A percentile compares a stretch with the other conserved stretches of the same genome.
Evolutionary conservation across 805 yeast genomes (phyloP).

Genomic region (Yamadazyma scolyti): DNA sequence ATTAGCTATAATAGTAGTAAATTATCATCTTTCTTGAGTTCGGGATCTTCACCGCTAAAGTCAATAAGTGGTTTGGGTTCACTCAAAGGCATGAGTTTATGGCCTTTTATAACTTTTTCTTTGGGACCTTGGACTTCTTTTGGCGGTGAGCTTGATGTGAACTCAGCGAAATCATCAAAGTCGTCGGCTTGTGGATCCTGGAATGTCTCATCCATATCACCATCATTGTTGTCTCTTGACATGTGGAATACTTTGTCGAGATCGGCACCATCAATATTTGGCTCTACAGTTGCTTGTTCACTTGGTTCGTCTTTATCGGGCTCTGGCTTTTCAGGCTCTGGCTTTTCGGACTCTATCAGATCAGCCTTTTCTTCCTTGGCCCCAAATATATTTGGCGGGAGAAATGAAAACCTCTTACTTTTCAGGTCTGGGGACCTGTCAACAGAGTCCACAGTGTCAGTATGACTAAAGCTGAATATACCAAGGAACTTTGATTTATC

Average conservation of each 20-base stretch:
- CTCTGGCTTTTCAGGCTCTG: too few relatives aligned
- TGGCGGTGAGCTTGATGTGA: constrained; percentile 14
- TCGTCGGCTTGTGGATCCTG: too few relatives aligned
- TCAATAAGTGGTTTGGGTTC: constrained; percentile 14
- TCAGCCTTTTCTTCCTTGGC: constrained; percentile 1
- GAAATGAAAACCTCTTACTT: constrained; percentile 17
- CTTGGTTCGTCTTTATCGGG: not conserved
- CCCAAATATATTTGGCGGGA: constrained; percentile 13
- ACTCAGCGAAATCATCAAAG: constrained; percentile 20
- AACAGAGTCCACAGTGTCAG: constrained; percentile 1
- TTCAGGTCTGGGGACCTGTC: constrained; percentile 1
- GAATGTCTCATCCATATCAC: not conserved
- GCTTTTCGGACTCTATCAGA: too few relatives aligned
- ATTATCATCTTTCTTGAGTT: constrained; percentile 1
- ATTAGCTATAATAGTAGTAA: constrained; percentile 1
- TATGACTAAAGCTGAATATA: constrained; percentile 8
- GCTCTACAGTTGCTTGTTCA: not conserved
- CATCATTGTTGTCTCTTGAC: constrained; percentile 2
- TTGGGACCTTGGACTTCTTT: not conserved
- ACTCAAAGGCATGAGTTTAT: constrained; percentile 9
- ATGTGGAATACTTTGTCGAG: constrained; percentile 9
- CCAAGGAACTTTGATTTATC: constrained; percentile 12
- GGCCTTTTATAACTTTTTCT: constrained; percentile 7
- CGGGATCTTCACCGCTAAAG: constrained; percentile 4
- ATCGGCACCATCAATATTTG: constrained; percentile 8